Percentiles rank a stretch among this genome's conserved stretches.
Conservation (phyloP, 208 protist species). For the Leishmania martiniquensis region DNA sequence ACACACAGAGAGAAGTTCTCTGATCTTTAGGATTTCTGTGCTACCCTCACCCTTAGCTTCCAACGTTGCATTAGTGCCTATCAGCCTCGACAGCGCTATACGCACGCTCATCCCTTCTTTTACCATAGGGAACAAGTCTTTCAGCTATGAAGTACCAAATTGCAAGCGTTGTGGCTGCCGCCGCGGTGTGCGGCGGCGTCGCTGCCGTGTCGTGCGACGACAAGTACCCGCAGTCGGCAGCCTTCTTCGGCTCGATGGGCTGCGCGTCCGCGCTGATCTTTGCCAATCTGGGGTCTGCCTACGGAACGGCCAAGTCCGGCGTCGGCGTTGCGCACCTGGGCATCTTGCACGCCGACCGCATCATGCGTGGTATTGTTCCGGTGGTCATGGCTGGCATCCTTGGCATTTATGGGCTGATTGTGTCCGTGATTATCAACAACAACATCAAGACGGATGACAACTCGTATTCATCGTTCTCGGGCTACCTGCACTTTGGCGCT, state of each 20-base stretch:
- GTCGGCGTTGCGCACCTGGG: slow-evolving; percentile 98
- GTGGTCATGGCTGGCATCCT: slow-evolving; percentile 97
- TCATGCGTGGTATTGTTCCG: slow-evolving; percentile 95
- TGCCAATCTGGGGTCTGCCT: slow-evolving; percentile 97
- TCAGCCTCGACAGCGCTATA: too few relatives aligned
- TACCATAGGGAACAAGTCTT: slow-evolving; percentile 2
- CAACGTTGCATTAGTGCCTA: too few relatives aligned
- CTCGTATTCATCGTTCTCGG: slow-evolving; percentile 72
- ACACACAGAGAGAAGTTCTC: neutral
- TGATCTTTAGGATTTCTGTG: neutral
- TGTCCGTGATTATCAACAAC: slow-evolving; percentile 97
- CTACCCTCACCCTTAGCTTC: too few relatives aligned
- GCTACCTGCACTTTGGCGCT: slow-evolving; percentile 88
- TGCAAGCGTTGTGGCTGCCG: slow-evolving; percentile 21
- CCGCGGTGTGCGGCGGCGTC: slow-evolving; percentile 31
- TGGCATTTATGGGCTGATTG: slow-evolving; percentile 99
- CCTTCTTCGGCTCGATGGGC: slow-evolving; percentile 98
- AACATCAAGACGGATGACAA: slow-evolving; percentile 78
- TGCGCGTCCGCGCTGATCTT: slow-evolving; percentile 90
- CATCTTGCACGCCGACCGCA: slow-evolving; percentile 95
- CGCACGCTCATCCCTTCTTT: too few relatives aligned
- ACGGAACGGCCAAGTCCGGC: slow-evolving; percentile 98
- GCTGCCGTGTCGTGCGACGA: slow-evolving; percentile 63
- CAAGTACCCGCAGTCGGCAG: slow-evolving; percentile 86
- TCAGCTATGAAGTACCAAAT: slow-evolving; percentile 27